Percentiles rank a stretch among this genome's conserved stretches.
These are phyloP conservation scores for Dysphania ambrosioides DNA, from an alignment of 148 eudicot genomes.

Conservation along the genomic window DNA sequence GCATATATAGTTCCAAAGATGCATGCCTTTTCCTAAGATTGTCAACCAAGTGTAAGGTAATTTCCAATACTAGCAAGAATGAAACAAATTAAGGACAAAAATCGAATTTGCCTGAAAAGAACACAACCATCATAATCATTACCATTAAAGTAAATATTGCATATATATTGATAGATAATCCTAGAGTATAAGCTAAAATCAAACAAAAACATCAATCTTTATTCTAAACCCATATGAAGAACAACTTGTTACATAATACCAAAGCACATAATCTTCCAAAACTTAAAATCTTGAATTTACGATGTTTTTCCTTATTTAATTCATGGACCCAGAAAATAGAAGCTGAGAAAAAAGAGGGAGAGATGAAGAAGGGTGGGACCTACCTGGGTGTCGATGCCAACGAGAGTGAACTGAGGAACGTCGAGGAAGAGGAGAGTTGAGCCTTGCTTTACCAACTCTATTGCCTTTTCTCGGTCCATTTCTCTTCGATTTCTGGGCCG, in stretches of 20 bases:
- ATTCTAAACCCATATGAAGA: too few relatives aligned
- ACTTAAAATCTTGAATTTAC: background rate
- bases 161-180: background rate
- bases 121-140: conserved; percentile 2
- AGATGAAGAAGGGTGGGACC: conserved; percentile 1
- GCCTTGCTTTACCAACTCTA: conserved; percentile 63
- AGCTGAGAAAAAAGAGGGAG: background rate
- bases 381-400: conserved; percentile 95
- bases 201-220: background rate
- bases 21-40: background rate
- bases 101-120: background rate
- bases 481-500: background rate
- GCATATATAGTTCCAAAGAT: background rate
- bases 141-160: background rate
- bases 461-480: conserved; percentile 72
- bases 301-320: background rate
- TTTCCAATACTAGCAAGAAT: background rate
- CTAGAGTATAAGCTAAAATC: background rate
- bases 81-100: background rate
- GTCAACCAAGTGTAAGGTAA: background rate
- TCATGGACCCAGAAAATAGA: background rate
- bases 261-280: background rate
- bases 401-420: conserved; percentile 76
- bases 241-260: background rate
- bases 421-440: conserved; percentile 70